These are phyloP conservation scores for Monoraphidium neglectum DNA, from an alignment of 139 green algal species.

Conservation along the genomic window DNA sequence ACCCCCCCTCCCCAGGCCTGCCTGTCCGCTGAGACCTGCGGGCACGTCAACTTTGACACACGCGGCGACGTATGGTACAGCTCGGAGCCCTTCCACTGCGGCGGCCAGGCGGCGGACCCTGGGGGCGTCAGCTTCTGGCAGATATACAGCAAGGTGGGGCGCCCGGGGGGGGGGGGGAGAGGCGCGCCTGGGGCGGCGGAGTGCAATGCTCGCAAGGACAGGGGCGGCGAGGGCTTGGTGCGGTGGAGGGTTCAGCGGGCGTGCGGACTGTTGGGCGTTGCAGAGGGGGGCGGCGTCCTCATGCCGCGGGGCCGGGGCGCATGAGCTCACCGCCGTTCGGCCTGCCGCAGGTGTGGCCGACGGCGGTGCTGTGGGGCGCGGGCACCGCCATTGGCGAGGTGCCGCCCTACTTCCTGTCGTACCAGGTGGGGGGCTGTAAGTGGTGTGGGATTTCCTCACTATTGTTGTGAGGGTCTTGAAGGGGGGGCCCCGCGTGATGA, in stretches of 20 bases:
- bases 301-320: too few species aligned
- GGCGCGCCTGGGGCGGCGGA: too few species aligned
- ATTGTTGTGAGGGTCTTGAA: slow-evolving; percentile 5
- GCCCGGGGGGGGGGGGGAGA: too few species aligned
- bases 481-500: neutral
- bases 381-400: slow-evolving; percentile 93
- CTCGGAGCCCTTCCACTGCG: slow-evolving; percentile 73
- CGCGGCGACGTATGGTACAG: slow-evolving; percentile 83
- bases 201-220: too few species aligned
- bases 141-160: slow-evolving; percentile 66
- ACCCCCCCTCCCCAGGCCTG: slow-evolving; percentile 61
- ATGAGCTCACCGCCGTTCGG: too few species aligned
- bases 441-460: slow-evolving; percentile 56
- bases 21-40: slow-evolving; percentile 85
- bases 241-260: neutral
- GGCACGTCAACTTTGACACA: slow-evolving; percentile 73
- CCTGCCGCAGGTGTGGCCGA: slow-evolving; percentile 57
- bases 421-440: slow-evolving; percentile 74
- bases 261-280: neutral
- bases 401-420: slow-evolving; percentile 87
- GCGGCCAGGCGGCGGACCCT: slow-evolving; percentile 6
- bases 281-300: neutral
- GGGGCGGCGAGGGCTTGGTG: too few species aligned
- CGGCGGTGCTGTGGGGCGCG: slow-evolving; percentile 81
- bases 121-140: slow-evolving; percentile 49